Percentiles rank a stretch among this genome's conserved stretches.
phyloP scores from a whole-genome alignment of 768 basidiomycete species.

The Pleurotus eryngii region DNA sequence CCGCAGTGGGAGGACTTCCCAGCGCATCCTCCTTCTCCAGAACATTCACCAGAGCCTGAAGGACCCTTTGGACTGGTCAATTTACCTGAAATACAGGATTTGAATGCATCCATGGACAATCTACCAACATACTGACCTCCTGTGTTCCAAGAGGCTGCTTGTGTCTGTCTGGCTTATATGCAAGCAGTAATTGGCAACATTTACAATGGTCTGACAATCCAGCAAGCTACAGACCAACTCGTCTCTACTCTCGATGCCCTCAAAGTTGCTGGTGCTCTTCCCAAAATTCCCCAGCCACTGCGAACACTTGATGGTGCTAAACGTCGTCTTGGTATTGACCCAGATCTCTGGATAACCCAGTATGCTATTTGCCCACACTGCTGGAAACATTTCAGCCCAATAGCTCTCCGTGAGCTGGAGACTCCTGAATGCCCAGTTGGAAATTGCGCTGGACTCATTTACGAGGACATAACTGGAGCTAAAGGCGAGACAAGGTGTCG shows the following conservation, averaged over 20 bases:
- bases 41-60: neutral
- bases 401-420: conserved; percentile 8
- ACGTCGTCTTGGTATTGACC: conserved; percentile 21
- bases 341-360: conserved; percentile 20
- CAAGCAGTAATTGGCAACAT: conserved; percentile 15
- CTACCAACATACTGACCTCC: neutral
- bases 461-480: conserved; percentile 2
- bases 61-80: neutral
- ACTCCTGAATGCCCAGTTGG: conserved; percentile 8
- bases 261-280: conserved; percentile 5
- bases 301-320: conserved; percentile 11
- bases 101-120: neutral
- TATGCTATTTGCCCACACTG: conserved; percentile 17
- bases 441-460: conserved; percentile 13
- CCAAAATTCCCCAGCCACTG: conserved; percentile 7
- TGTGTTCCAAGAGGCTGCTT: conserved; percentile 4
- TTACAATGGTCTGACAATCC: conserved; percentile 9
- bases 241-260: conserved; percentile 9
- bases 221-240: conserved; percentile 9
- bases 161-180: conserved; percentile 13
- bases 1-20: neutral
- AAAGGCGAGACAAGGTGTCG: conserved; percentile 8
- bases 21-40: neutral
- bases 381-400: conserved; percentile 17
- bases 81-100: neutral